Evolutionary conservation across 441 rosid genomes (phyloP).

Genomic region (Viola pubescens): DNA sequence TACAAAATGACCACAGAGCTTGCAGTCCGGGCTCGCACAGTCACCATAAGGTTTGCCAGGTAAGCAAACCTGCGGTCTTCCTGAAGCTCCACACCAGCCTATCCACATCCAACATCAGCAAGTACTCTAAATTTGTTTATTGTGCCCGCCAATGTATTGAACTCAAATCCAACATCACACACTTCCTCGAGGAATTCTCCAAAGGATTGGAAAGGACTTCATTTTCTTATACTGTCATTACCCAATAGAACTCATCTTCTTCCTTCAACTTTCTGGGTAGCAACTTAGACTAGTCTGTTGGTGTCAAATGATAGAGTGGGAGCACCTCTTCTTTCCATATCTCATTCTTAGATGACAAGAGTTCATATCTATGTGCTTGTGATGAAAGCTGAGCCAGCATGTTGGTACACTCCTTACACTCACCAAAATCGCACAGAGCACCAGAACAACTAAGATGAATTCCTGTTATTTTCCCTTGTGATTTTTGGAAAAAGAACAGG

Average conservation of each 20-base stretch:
- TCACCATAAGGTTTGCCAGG: constrained; percentile 66
- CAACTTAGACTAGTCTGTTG: constrained; percentile 74
- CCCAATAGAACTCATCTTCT: constrained; percentile 60
- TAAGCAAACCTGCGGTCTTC: constrained; percentile 61
- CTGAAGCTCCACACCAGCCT: constrained; percentile 73
- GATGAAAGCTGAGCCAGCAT: constrained; percentile 58
- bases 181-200: constrained; percentile 62
- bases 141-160: constrained; percentile 68
- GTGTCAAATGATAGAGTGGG: constrained; percentile 73
- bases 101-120: constrained; percentile 74
- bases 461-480: constrained; percentile 20
- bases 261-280: constrained; percentile 68
- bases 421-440: constrained; percentile 21
- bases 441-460: constrained; percentile 24
- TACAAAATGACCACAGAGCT: constrained; percentile 92
- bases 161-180: constrained; percentile 53
- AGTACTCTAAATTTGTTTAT: constrained; percentile 81
- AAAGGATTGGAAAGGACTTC: constrained; percentile 28
- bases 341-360: constrained; percentile 52
- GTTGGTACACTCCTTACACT: constrained; percentile 79
- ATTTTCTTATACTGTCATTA: constrained; percentile 48
- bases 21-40: constrained; percentile 58
- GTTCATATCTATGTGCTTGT: constrained; percentile 57
- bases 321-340: constrained; percentile 55
- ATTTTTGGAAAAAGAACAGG: too few species aligned